Conservation (phyloP, 345 rosid species). For the Moricandia arvensis region DNA sequence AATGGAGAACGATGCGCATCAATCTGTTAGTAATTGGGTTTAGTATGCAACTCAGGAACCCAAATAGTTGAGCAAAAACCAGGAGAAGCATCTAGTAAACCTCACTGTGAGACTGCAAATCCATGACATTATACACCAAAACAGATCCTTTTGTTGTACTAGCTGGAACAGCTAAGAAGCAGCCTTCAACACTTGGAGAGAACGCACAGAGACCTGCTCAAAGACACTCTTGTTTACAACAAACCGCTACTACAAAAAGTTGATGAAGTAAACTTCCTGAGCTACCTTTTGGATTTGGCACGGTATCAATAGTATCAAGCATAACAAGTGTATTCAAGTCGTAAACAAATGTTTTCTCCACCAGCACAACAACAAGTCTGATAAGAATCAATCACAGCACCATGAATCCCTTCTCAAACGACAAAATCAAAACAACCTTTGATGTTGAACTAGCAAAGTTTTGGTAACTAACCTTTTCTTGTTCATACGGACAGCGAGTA, state of each 20-base stretch:
- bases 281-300: conserved; percentile 75
- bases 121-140: conserved; percentile 81
- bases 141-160: conserved; percentile 76
- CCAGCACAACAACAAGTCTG: conserved; percentile 86
- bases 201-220: conserved; percentile 77
- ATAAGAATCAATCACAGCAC: conserved; percentile 22
- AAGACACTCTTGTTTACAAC: neutral
- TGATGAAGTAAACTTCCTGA: neutral
- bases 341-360: conserved; percentile 75
- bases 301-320: conserved; percentile 76
- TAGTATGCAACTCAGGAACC: neutral
- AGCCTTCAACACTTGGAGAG: conserved; percentile 75
- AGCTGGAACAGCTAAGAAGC: conserved; percentile 95
- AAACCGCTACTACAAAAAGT: neutral
- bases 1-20: conserved; percentile 87
- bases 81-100: conserved; percentile 40
- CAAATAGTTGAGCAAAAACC: neutral
- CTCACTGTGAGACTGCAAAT: conserved; percentile 79
- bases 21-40: conserved; percentile 46
- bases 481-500: conserved; percentile 82
- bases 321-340: conserved; percentile 67
- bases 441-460: neutral
- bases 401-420: conserved; percentile 12
- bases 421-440: neutral
- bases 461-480: conserved; percentile 51